These are phyloP conservation scores for peach (Prunus persica) DNA, from an alignment of 306 rosid genomes.

Conservation along the genomic window Prunus_persica_NCBIv2 NC_034016.1:18939501-18940000, in stretches of 20 bases:
- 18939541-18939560: neutral
- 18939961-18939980: neutral
- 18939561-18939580: neutral
- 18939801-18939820: neutral
- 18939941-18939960: neutral
- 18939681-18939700: neutral
- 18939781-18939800: constrained; percentile 12
- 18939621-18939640: neutral
- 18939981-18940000: neutral
- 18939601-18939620: neutral
- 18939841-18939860: constrained; percentile 9
- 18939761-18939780: constrained; percentile 8
- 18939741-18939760: constrained; percentile 4
- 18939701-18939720: neutral
- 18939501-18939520: too few relatives aligned
- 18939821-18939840: constrained; percentile 3
- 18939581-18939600: neutral
- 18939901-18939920: neutral
- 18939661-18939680: neutral
- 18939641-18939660: neutral
- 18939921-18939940: neutral
- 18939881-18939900: constrained; percentile 32
- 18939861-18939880: constrained; percentile 6
- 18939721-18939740: constrained; percentile 4
- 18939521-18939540: neutral